Conservation (phyloP, 2,329 filamentous ascomycete species). For the Lasiodiplodia sp. region DNA sequence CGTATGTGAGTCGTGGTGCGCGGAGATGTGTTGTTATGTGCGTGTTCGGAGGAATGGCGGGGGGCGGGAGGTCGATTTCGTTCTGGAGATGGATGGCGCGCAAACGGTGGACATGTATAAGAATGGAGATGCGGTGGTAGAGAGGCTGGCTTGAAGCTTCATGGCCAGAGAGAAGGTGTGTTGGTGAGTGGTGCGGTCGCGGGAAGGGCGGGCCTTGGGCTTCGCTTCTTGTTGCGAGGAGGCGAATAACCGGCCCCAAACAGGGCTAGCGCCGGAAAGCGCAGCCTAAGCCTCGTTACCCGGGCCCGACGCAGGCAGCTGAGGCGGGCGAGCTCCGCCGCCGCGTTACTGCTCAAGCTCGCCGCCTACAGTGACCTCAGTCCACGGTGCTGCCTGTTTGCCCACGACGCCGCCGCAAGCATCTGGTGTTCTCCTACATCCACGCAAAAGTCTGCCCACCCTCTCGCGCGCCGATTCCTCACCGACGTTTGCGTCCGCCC, state of each 20-base stretch:
- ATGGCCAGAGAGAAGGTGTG: slow-evolving; percentile 22
- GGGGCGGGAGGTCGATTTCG: slow-evolving; percentile 24
- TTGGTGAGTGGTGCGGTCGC: slow-evolving; percentile 16
- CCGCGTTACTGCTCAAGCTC: background rate
- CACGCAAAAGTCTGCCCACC: background rate
- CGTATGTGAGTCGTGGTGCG: slow-evolving; percentile 10
- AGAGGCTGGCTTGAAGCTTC: slow-evolving; percentile 23
- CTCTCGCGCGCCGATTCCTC: background rate
- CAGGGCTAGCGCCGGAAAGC: background rate
- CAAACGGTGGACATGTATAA: slow-evolving; percentile 30
- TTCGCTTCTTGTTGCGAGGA: slow-evolving; percentile 21
- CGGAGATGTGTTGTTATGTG: slow-evolving; percentile 28
- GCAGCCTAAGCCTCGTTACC: background rate
- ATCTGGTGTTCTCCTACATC: background rate
- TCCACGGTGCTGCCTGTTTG: slow-evolving; percentile 13
- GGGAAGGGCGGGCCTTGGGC: slow-evolving; percentile 19
- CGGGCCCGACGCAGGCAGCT: background rate
- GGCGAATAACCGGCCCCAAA: slow-evolving; percentile 3
- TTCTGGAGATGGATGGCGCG: slow-evolving; percentile 17
- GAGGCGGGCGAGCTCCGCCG: slow-evolving; percentile 1
- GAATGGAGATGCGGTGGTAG: slow-evolving; percentile 15
- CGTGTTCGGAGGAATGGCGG: slow-evolving; percentile 26
- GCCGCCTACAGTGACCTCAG: slow-evolving; percentile 3
- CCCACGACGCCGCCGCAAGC: slow-evolving; percentile 2
- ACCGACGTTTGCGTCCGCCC: background rate